Base-by-base conservation (phyloP, 2,329 filamentous ascomycete species). In the Sclerotiophoma versabilis region DNA sequence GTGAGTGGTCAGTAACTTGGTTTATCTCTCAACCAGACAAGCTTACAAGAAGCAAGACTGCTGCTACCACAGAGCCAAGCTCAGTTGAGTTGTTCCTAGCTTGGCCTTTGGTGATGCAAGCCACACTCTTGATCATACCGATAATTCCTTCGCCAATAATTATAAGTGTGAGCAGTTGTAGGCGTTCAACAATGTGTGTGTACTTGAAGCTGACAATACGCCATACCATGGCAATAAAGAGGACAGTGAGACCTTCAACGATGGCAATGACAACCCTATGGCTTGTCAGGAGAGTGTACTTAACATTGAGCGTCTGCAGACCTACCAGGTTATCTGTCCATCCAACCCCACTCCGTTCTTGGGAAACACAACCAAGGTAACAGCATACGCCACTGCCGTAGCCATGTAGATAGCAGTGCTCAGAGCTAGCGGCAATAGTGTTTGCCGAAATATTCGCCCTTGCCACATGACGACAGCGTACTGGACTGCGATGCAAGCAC, bases 111-210 rank as follows among this genome's bases (percentile, higher is more conserved):
- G 58, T 63, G 15, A 70, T 67, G 22, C 62, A 64, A 3, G 65
- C 58, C 4, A 68, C 54, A 26, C 59, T 49, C 61, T 80, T 78
- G 33, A 79, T 78, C 49, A 87, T 74, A 5, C 82, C 80, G 22
- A 87, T 84, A 25, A 86, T 81, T 32, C 84, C 84, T 63, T 87
- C 85, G 14, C 86, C 85, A 43, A 87, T 79, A 49, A 88, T 84
- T 57, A 88, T 86, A 33, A 87, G 76, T 0, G 85, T 87, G 49
- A 87, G 76, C 1, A 87, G 76, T 5, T 80, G 80, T 75, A 88
- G 79, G 6, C 86, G 78, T 60, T 85, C 83, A 49, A 84, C 83
- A 27, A 88, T 70, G 62, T 87, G 84, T 0, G 83, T 87, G 41
- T 80, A 75, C 41, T 83, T 79, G 63, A 88, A 85, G 42, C 81